These are phyloP conservation scores for Schwanniomyces vanrijiae DNA, from an alignment of 805 yeast genomes.

Conservation along the genomic window DNA sequence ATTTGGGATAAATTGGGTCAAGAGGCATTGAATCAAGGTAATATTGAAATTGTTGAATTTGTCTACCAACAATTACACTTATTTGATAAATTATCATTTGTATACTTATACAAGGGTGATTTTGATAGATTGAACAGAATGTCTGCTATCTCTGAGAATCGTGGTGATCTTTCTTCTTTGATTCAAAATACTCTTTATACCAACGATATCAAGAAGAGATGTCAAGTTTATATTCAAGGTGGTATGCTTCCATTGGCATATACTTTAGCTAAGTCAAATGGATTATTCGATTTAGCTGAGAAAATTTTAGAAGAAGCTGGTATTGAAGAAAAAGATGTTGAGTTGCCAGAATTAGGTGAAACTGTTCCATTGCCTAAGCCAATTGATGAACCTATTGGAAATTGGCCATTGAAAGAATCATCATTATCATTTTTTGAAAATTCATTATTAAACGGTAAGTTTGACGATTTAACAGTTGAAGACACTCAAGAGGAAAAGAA, in stretches of 20 bases:
- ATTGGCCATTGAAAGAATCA: slow-evolving; percentile 84
- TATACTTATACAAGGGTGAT: slow-evolving; percentile 85
- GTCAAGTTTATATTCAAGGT: slow-evolving; percentile 68
- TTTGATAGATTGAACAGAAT: slow-evolving; percentile 70
- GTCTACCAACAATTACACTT: slow-evolving; percentile 84
- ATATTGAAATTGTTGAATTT: slow-evolving; percentile 78
- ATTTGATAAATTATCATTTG: slow-evolving; percentile 86
- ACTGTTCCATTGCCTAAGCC: slow-evolving; percentile 49
- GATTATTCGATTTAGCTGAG: slow-evolving; percentile 73
- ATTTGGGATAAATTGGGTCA: slow-evolving; percentile 82
- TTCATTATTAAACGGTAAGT: slow-evolving; percentile 69
- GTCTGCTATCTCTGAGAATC: slow-evolving; percentile 86
- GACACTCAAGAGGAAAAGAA: slow-evolving; percentile 29
- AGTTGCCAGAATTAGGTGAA: slow-evolving; percentile 54
- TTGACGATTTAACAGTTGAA: slow-evolving; percentile 61
- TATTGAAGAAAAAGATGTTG: slow-evolving; percentile 58
- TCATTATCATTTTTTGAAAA: slow-evolving; percentile 80
- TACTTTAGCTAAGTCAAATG: slow-evolving; percentile 85
- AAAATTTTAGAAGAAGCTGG: slow-evolving; percentile 72
- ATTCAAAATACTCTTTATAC: slow-evolving; percentile 80
- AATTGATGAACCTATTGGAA: slow-evolving; percentile 42
- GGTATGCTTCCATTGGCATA: slow-evolving; percentile 90
- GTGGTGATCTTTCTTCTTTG: slow-evolving; percentile 77
- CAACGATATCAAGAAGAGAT: slow-evolving; percentile 73
- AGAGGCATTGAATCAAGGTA: slow-evolving; percentile 90